Evolutionary conservation across 345 rosid species (phyloP).

Genomic region (Arabis alpina): DNA sequence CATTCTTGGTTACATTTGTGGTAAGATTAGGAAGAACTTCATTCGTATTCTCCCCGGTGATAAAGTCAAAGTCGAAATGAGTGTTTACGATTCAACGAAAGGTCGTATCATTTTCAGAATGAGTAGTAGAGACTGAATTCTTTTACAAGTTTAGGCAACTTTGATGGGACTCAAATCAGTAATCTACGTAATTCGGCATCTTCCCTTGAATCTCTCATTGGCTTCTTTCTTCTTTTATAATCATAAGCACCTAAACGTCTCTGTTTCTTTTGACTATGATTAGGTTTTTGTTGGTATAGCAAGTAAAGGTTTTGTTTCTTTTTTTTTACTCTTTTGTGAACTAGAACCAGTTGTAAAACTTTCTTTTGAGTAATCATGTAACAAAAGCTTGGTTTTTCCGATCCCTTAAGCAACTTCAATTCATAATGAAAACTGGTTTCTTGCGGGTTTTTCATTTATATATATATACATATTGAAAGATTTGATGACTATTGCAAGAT

Average conservation of each 20-base stretch:
- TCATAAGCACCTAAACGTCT: not conserved
- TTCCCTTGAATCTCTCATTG: not conserved
- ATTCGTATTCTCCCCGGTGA: constrained; percentile 88
- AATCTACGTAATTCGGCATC: constrained; percentile 12
- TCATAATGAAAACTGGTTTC: not conserved
- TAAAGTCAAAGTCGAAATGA: constrained; percentile 81
- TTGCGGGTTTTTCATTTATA: no score
- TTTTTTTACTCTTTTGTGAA: constrained; percentile 1
- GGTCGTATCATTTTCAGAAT: constrained; percentile 74
- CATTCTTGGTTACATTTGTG: constrained; percentile 87
- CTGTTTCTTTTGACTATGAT: not conserved
- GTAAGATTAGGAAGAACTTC: constrained; percentile 86
- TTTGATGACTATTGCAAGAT: not conserved
- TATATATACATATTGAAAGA: no score
- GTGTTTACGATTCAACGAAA: constrained; percentile 78
- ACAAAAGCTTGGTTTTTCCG: not conserved
- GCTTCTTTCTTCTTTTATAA: not conserved
- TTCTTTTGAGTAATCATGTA: no score
- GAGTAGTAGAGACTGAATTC: constrained; percentile 46
- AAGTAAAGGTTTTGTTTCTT: not conserved
- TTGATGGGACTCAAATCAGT: no score
- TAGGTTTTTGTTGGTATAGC: not conserved
- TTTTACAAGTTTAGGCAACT: constrained; percentile 20
- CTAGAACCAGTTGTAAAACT: not conserved
- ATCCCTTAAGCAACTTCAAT: not conserved